phyloP scores from a whole-genome alignment of 2,329 filamentous ascomycete species.

The Aspergillus ruber region DNA sequence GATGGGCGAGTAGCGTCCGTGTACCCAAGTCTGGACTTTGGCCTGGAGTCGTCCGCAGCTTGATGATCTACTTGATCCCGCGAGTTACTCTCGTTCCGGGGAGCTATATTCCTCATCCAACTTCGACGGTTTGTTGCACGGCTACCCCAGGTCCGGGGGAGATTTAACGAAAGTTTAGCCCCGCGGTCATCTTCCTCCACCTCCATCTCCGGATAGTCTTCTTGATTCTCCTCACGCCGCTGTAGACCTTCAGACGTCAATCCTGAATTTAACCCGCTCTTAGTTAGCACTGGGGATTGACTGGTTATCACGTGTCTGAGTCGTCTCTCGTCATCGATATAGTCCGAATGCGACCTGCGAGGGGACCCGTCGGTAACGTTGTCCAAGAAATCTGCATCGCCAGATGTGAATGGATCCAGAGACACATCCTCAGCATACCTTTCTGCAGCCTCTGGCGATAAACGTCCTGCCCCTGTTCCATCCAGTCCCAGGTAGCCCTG shows the following conservation, averaged over 20 bases:
- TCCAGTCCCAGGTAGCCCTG: constrained; percentile 20
- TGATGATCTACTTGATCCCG: constrained; percentile 12
- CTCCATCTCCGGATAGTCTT: constrained; percentile 10
- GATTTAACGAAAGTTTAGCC: constrained; percentile 24
- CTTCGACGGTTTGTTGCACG: constrained; percentile 25
- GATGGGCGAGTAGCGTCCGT: constrained; percentile 22
- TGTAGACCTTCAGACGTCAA: constrained; percentile 34
- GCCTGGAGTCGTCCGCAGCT: constrained; percentile 10
- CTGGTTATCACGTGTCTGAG: constrained; percentile 32
- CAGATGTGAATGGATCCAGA: constrained; percentile 14
- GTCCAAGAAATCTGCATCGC: constrained; percentile 29
- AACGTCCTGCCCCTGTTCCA: constrained; percentile 11
- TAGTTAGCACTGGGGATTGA: constrained; percentile 36
- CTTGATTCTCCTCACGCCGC: constrained; percentile 22
- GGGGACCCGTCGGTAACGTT: constrained; percentile 28
- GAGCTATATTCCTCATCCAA: constrained; percentile 30
- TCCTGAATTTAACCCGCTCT: constrained; percentile 22
- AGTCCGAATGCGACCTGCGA: constrained; percentile 29
- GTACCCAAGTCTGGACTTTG: constrained; percentile 19
- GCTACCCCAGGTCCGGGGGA: constrained; percentile 33
- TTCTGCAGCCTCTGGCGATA: constrained; percentile 19
- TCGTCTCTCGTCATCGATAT: constrained; percentile 33
- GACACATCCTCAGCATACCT: constrained; percentile 10
- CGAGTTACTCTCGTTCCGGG: constrained; percentile 13
- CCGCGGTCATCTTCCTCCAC: constrained; percentile 22